Evolutionary conservation across 2,329 filamentous ascomycete genomes (phyloP), one percentile per base, ranked within the genome.

Genomic region (Lachnum nothofagi): DNA sequence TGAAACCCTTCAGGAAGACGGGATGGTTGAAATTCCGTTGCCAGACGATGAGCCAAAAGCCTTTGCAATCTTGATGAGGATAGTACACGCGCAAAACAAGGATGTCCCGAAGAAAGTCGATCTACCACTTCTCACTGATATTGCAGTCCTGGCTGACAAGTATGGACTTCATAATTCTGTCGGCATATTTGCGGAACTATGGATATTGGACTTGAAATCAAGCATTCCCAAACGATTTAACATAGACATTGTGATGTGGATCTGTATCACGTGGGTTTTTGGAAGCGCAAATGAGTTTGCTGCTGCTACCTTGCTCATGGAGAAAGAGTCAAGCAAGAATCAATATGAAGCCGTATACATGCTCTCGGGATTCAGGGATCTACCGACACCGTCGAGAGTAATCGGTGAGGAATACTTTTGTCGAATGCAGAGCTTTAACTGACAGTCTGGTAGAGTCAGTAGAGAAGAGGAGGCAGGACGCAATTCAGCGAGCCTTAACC

Each of bases 401-500:
- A 33, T 33, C 9, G 29, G 29, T 33, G 6, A 3, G 29, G 16
- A 33, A 14, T n/a, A 33, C 9, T 4, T 33, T 14, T 14, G 3
- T 9, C 5, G 12, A 4, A 33, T 14, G 12, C 4, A 33, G 12
- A 4, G 16, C 10, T 33, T 33, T 4, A n/a, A 33, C 29, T 33
- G 10, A 33, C 9, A 3, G 3, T 14, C 9, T 33, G 16, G 12
- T 33, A 33, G 29, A 33, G 12, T 14, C 4, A 33, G 16, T 33
- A 10, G 12, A 33, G 12, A 3, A 33, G 16, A 33, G 16, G 1
- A 10, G 29, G 16, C 5, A 9, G 4, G 6, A 1, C 6, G 56
- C 49, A 45, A 67, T 48, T 25, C 60, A 3, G 53, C 60, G 6
- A 60, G 62, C 14, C 58, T 70, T 52, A 41, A 53, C 8, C 42